Conservation (phyloP, 352 stramenopile genomes). For the Globisporangium alternatum region DNA sequence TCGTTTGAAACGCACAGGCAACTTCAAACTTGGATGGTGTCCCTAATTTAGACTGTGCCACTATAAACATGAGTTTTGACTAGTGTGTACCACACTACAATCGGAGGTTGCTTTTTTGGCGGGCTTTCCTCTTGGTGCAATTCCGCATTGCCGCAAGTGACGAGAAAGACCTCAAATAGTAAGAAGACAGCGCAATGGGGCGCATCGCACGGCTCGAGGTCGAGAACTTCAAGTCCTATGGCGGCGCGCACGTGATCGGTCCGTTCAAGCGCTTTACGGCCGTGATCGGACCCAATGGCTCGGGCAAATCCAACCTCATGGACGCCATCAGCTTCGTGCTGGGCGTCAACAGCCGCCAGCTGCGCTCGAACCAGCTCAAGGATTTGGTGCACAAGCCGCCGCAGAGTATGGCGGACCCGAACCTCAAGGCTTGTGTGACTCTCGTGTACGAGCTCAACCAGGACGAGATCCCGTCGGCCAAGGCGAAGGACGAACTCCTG, state of each 20-base stretch:
- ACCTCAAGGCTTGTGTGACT: conserved; percentile 85
- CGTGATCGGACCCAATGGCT: conserved; percentile 97
- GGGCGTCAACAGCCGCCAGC: conserved; percentile 94
- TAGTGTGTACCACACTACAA: background rate
- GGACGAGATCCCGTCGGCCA: conserved; percentile 51
- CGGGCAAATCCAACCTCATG: conserved; percentile 93
- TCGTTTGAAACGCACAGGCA: background rate
- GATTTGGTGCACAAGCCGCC: conserved; percentile 93
- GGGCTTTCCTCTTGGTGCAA: background rate
- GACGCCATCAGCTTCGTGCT: conserved; percentile 98
- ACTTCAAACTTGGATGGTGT: too few species aligned
- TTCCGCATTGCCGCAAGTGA: background rate
- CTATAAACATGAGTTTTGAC: background rate
- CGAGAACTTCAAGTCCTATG: conserved; percentile 99
- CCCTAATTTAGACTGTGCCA: too few species aligned
- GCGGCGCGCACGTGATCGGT: conserved; percentile 90
- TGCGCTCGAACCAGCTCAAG: conserved; percentile 95
- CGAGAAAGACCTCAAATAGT: background rate
- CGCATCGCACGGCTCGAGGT: conserved; percentile 94
- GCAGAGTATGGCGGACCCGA: conserved; percentile 42
- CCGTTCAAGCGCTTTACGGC: conserved; percentile 98
- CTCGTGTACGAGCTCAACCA: conserved; percentile 91
- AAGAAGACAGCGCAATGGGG: conserved; percentile 47
- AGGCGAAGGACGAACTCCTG: conserved; percentile 63
- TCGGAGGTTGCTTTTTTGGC: background rate